Conservation (phyloP, 306 rosid species). For the Herpetospermum pedunculosum region DNA sequence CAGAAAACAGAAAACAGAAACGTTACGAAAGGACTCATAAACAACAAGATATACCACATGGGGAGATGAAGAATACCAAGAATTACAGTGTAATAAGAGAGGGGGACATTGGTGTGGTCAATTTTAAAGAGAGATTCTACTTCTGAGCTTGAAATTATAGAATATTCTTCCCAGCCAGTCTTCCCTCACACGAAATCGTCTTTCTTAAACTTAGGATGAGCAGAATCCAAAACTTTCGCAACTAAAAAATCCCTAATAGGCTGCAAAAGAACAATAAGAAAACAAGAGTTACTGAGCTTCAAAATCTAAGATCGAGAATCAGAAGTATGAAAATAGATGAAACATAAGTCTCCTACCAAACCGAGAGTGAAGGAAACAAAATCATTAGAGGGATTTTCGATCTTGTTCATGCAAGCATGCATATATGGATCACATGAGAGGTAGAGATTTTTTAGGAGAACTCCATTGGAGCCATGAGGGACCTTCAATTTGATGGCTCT, state of each 20-base stretch:
- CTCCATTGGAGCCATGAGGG: conserved; percentile 19
- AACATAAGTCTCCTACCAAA: conserved; percentile 16
- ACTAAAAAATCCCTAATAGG: conserved; percentile 23
- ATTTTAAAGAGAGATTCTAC: conserved; percentile 4
- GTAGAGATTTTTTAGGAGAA: conserved; percentile 49
- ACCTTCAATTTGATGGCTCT: conserved; percentile 22
- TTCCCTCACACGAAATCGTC: conserved; percentile 22
- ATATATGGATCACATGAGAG: conserved; percentile 60
- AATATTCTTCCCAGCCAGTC: conserved; percentile 24
- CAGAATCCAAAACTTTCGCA: conserved; percentile 21
- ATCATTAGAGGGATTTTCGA: neutral
- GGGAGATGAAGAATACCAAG: conserved; percentile 13
- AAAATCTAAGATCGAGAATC: neutral
- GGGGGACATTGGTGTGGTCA: conserved; percentile 21
- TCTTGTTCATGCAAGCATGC: conserved; percentile 20
- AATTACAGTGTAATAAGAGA: conserved; percentile 24
- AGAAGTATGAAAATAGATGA: neutral
- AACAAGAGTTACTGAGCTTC: neutral
- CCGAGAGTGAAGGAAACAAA: conserved; percentile 24
- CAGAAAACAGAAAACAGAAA: no score
- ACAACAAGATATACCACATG: no score
- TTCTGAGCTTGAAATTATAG: neutral
- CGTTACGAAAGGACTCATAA: no score
- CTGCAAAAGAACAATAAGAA: conserved; percentile 3
- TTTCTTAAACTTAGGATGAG: conserved; percentile 16